Conservation (phyloP, 2,329 filamentous ascomycete species). For the Alternaria angustiovoidea region DNA sequence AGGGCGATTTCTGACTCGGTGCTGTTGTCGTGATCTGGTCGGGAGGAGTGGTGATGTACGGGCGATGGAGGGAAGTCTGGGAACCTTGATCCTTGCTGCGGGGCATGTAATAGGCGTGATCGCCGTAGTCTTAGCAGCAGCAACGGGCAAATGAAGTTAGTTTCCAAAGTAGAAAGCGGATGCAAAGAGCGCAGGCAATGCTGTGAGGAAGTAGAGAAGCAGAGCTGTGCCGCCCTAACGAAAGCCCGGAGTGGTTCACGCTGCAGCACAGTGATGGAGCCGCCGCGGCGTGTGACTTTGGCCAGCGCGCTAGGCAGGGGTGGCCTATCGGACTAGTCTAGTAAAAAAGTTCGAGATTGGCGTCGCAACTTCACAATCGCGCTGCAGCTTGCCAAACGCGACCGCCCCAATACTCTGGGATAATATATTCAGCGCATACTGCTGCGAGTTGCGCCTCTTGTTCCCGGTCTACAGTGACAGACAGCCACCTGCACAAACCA, state of each 20-base stretch:
- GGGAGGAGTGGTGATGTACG: slow-evolving; percentile 38
- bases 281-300: slow-evolving; percentile 30
- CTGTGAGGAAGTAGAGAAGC: slow-evolving; percentile 20
- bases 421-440: not conserved
- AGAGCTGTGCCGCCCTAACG: slow-evolving; percentile 43
- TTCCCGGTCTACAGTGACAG: not conserved
- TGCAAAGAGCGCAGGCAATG: slow-evolving; percentile 29
- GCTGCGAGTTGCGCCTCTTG: slow-evolving; percentile 10
- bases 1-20: slow-evolving; percentile 46
- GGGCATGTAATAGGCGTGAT: slow-evolving; percentile 44
- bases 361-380: slow-evolving; percentile 13
- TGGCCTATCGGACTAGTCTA: slow-evolving; percentile 21
- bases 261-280: slow-evolving; percentile 30
- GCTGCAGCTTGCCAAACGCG: slow-evolving; percentile 8
- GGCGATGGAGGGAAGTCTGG: slow-evolving; percentile 41
- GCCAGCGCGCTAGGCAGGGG: slow-evolving; percentile 23
- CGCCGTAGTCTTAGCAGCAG: slow-evolving; percentile 32
- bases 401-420: not conserved
- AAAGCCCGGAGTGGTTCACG: slow-evolving; percentile 34
- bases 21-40: slow-evolving; percentile 34
- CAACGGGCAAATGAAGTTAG: slow-evolving; percentile 36
- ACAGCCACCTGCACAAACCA: slow-evolving; percentile 13
- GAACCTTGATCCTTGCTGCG: slow-evolving; percentile 49
- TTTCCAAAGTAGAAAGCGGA: slow-evolving; percentile 25
- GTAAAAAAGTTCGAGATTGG: slow-evolving; percentile 20